Base-by-base conservation (phyloP, 2,329 filamentous ascomycete species). In the Sclerotinia sclerotiorum region DNA sequence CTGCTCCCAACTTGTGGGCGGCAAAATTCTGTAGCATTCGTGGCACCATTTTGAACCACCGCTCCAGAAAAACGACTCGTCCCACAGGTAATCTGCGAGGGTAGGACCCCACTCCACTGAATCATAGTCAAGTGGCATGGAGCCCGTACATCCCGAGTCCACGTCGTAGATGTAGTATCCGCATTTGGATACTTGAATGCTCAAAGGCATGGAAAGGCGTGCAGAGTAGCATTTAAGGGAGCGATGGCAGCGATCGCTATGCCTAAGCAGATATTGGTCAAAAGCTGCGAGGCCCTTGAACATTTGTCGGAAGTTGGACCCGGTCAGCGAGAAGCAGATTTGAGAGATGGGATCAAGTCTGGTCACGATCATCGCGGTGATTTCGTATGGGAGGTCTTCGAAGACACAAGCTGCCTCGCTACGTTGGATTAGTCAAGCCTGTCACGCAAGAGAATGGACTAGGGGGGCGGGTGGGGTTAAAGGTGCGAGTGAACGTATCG, bases 291-390 rank as follows among this genome's bases (percentile, higher is more conserved):
- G 48, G 6, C 2, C 15, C 15, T 13, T 62, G 29, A 39, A 27
- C 4, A 62, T 3, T 11, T 35, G 13, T 24, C 46, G 46, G 46
- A 51, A 62, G 58, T 29, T 46, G n/a, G 46, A 51, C 1, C 11
- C 21, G 10, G 46, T 62, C 32, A 62, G 29, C 46, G 58, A 62
- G 58, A 62, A 51, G 13, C 58, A 62, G 17, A 39, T 8, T 19
- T 62, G 46, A 13, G 58, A 51, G 29, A 51, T n/a, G 21, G 21
- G 15, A 24, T 29, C 46, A 11, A 62, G 29, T 5, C 39, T n/a
- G 29, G 17, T 13, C 21, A 62, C 27, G 29, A 62, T 39, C 6
- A 19, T 49, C 29, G 5, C 5, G 21, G 27, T n/a, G 21, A 62
- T 39, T 27, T 62, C 58, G 29, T 5, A 7, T 17, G 58, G 29